These are phyloP conservation scores for Chondrus crispus DNA, from an alignment of 23 red algal species.

Conservation along the genomic window DNA sequence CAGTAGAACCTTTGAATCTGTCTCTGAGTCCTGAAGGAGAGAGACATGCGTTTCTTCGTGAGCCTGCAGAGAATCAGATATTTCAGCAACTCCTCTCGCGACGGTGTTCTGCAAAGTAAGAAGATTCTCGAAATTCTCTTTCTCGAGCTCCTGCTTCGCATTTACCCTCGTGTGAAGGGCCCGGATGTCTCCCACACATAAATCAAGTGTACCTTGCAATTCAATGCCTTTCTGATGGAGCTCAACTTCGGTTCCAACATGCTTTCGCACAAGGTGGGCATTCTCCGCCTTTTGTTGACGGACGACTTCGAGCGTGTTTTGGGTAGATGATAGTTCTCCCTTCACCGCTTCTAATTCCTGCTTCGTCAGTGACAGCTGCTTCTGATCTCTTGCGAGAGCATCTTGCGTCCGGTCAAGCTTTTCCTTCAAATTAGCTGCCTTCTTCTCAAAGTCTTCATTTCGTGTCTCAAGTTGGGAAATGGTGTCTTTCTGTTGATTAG, in stretches of 20 bases:
- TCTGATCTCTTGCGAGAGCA: constrained; percentile 27
- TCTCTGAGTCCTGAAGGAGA: background rate
- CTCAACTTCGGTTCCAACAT: constrained; percentile 53
- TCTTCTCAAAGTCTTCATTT: constrained; percentile 35
- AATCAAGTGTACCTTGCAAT: constrained; percentile 30
- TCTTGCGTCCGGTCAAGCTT: constrained; percentile 32
- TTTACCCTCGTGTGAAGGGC: constrained; percentile 43
- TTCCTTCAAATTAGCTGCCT: constrained; percentile 19
- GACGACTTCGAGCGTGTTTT: constrained; percentile 1
- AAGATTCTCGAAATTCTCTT: constrained; percentile 25
- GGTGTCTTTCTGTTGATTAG: background rate
- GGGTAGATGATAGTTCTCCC: constrained; percentile 13
- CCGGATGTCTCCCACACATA: constrained; percentile 19
- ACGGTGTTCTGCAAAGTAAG: constrained; percentile 29
- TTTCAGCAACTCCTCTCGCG: background rate
- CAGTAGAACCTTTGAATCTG: background rate
- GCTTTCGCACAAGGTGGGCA: constrained; percentile 20
- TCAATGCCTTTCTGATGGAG: constrained; percentile 37
- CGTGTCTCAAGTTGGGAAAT: constrained; percentile 22
- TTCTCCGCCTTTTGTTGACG: constrained; percentile 60
- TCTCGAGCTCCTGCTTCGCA: constrained; percentile 14
- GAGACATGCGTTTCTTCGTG: background rate
- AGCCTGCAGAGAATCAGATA: background rate
- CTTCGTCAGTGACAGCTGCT: background rate
- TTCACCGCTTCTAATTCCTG: background rate